These are phyloP conservation scores for Acer campestre DNA, from an alignment of 345 rosid species.

Conservation along the genomic window DNA sequence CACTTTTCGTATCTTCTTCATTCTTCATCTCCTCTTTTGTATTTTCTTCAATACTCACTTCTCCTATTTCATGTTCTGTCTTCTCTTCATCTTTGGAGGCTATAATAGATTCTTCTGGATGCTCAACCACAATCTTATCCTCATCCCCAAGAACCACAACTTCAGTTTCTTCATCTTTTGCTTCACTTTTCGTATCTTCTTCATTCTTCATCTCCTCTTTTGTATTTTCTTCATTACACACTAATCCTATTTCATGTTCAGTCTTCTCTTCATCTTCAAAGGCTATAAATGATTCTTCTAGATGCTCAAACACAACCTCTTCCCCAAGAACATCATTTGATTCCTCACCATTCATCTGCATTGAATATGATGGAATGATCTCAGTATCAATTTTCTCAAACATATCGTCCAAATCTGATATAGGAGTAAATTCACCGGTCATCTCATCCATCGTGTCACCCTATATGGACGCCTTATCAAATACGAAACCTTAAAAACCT, in stretches of 20 bases:
- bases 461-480: conserved; percentile 2
- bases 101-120: not conserved
- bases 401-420: not conserved
- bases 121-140: not conserved
- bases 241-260: not conserved
- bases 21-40: not conserved
- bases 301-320: not conserved
- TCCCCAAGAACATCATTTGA: not conserved
- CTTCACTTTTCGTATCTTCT: conserved; percentile 7
- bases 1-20: conserved; percentile 9
- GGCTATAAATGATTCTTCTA: not conserved
- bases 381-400: not conserved
- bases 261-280: conserved; percentile 1
- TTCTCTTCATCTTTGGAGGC: not conserved
- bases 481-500: not conserved
- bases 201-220: conserved; percentile 4
- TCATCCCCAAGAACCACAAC: not conserved
- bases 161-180: conserved; percentile 10
- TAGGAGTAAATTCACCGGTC: not conserved
- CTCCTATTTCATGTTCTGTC: not conserved
- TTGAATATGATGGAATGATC: not conserved
- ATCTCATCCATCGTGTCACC: conserved; percentile 17
- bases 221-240: not conserved
- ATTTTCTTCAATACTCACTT: not conserved
- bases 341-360: not conserved